A percentile compares a stretch with the other conserved stretches of the same genome.
These are phyloP conservation scores for Alloteropsis semialata DNA, from an alignment of 176 grass and related monocot species.

Conservation along the genomic window DNA sequence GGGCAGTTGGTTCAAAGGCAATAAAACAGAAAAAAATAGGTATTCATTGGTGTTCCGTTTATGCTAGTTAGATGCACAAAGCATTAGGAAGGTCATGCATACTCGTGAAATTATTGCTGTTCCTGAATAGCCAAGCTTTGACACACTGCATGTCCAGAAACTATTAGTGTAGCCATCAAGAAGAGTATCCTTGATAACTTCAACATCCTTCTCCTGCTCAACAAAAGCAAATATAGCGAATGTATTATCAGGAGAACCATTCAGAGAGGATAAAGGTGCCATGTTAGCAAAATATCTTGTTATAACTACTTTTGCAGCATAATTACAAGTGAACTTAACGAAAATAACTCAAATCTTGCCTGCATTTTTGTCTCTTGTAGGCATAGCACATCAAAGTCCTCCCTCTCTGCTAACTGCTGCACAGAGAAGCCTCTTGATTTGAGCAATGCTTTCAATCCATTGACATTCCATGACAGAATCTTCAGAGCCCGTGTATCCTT, in stretches of 20 bases:
- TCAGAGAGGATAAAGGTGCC: constrained; percentile 19
- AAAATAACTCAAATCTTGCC: constrained; percentile 41
- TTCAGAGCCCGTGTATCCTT: constrained; percentile 61
- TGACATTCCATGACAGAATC: constrained; percentile 95
- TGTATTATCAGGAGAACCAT: constrained; percentile 4
- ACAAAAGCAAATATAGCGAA: constrained; percentile 22
- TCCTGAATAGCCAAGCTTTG: constrained; percentile 95
- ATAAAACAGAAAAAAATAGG: constrained; percentile 24
- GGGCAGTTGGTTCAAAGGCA: constrained; percentile 13
- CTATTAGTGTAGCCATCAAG: constrained; percentile 91
- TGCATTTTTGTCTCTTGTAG: constrained; percentile 98
- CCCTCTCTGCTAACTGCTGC: constrained; percentile 74
- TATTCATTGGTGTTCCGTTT: background rate
- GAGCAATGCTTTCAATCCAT: constrained; percentile 83
- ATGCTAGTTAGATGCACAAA: background rate
- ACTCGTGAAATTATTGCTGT: constrained; percentile 94
- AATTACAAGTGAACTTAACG: background rate
- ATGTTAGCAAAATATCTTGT: background rate
- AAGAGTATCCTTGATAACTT: constrained; percentile 68
- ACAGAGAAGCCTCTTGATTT: constrained; percentile 73
- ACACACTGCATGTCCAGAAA: constrained; percentile 95
- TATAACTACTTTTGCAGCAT: background rate
- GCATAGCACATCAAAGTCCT: constrained; percentile 94
- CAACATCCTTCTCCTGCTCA: constrained; percentile 91
- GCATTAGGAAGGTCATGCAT: constrained; percentile 21